These are phyloP conservation scores for Pichia cabralensis DNA, from an alignment of 805 yeast species.

Conservation along the genomic window DNA sequence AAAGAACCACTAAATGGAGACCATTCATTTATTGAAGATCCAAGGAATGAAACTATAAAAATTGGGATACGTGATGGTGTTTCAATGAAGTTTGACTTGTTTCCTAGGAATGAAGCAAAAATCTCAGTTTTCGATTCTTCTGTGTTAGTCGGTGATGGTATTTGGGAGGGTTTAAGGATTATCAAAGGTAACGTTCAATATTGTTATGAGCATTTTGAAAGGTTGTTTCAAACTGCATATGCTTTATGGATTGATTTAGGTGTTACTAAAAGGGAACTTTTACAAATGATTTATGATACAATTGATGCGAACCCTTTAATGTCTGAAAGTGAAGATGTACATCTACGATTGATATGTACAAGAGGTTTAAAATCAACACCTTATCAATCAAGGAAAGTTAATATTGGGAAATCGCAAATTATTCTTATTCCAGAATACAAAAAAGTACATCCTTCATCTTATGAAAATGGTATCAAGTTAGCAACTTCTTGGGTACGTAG, in stretches of 20 bases:
- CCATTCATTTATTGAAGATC: slow-evolving; percentile 2
- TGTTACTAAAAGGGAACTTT: not conserved
- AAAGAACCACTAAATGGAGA: slow-evolving; percentile 5
- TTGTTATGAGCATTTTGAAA: slow-evolving; percentile 2
- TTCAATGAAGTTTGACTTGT: slow-evolving; percentile 1
- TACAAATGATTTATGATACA: slow-evolving; percentile 3
- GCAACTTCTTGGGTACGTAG: slow-evolving; percentile 4
- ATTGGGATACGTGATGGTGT: slow-evolving; percentile 4
- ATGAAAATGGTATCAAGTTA: not conserved
- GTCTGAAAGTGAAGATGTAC: slow-evolving; percentile 1
- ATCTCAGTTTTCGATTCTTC: slow-evolving; percentile 4
- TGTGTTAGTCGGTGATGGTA: slow-evolving; percentile 2
- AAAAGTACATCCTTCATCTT: not conserved
- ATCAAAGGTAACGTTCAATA: slow-evolving; percentile 1
- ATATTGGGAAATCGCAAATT: slow-evolving; percentile 2
- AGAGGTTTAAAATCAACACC: slow-evolving; percentile 5
- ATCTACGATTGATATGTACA: slow-evolving; percentile 3
- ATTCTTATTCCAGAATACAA: slow-evolving; percentile 4
- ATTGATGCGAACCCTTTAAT: slow-evolving; percentile 5
- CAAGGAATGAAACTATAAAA: not conserved
- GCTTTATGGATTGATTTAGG: slow-evolving; percentile 5
- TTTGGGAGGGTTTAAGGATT: slow-evolving; percentile 3
- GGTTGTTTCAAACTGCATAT: slow-evolving; percentile 2
- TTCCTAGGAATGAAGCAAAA: slow-evolving; percentile 2
- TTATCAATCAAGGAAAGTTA: slow-evolving; percentile 3